A percentile compares a stretch with the other conserved stretches of the same genome.
Evolutionary conservation across 805 yeast genomes (phyloP).

Genomic region (Yarrowia deformans): DNA sequence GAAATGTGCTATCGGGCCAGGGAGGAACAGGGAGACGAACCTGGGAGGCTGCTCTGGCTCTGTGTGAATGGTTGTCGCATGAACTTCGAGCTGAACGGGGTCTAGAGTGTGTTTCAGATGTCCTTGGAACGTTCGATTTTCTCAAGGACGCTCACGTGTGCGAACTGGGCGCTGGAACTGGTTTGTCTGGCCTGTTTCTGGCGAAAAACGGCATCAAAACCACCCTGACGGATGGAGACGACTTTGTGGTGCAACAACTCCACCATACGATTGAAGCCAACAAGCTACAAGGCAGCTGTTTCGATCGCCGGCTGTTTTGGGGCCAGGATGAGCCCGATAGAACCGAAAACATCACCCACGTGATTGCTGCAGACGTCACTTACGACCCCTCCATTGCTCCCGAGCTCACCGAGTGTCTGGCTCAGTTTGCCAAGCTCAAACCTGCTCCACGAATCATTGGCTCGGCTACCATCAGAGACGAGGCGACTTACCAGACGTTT

Average conservation of each 20-base stretch:
- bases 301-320: conserved; percentile 42
- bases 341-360: conserved; percentile 33
- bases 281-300: conserved; percentile 40
- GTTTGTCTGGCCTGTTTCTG: conserved; percentile 65
- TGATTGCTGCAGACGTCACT: conserved; percentile 88
- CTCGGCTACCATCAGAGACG: conserved; percentile 80
- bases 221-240: conserved; percentile 73
- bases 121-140: background rate
- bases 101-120: conserved; percentile 3
- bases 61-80: conserved; percentile 60
- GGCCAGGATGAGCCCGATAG: conserved; percentile 45
- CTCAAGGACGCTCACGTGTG: conserved; percentile 50
- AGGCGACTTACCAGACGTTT: conserved; percentile 57
- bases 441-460: conserved; percentile 52
- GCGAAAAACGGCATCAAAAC: conserved; percentile 47
- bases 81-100: background rate
- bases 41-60: conserved; percentile 88
- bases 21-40: conserved; percentile 91
- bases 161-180: conserved; percentile 93
- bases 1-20: conserved; percentile 46
- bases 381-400: conserved; percentile 73
- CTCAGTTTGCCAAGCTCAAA: conserved; percentile 43
- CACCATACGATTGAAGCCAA: conserved; percentile 58
- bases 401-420: conserved; percentile 59
- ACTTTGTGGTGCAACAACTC: conserved; percentile 59